Conservation (phyloP, 2,329 filamentous ascomycete species). For the Penicillium decumbens region DNA sequence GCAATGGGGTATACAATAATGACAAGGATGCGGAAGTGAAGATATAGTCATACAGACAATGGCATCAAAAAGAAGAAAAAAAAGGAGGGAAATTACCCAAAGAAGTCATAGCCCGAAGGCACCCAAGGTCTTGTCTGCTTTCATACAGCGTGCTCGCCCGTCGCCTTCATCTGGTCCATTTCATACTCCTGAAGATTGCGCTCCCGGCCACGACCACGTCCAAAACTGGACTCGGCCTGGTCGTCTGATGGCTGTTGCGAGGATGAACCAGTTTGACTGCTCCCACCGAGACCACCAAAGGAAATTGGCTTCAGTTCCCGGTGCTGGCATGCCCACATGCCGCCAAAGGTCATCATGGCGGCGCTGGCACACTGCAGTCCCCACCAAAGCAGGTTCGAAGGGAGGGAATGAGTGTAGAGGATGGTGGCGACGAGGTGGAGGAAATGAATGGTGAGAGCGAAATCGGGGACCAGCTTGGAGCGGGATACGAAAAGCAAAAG, state of each 20-base stretch:
- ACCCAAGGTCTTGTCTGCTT: slow-evolving; percentile 1
- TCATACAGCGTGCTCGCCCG: slow-evolving; percentile 31
- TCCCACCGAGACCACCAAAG: slow-evolving; percentile 61
- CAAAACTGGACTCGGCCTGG: slow-evolving; percentile 24
- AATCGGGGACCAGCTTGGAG: slow-evolving; percentile 92
- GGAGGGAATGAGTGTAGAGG: slow-evolving; percentile 72
- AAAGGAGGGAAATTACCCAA: slow-evolving; percentile 1
- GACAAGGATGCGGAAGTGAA: slow-evolving; percentile 9
- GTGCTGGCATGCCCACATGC: slow-evolving; percentile 88
- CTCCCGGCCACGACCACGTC: slow-evolving; percentile 31
- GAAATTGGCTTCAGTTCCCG: slow-evolving; percentile 82
- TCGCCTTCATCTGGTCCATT: slow-evolving; percentile 32
- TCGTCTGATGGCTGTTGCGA: slow-evolving; percentile 16
- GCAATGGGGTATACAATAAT: slow-evolving; percentile 30
- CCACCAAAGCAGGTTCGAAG: slow-evolving; percentile 85
- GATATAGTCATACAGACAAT: neutral
- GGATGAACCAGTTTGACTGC: slow-evolving; percentile 14
- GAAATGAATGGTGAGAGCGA: slow-evolving; percentile 81
- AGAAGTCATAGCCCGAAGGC: slow-evolving; percentile 15
- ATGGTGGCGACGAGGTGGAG: slow-evolving; percentile 73
- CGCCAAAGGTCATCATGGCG: slow-evolving; percentile 63
- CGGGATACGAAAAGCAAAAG: slow-evolving; percentile 79
- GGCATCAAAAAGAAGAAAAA: slow-evolving; percentile 9
- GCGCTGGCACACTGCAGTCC: slow-evolving; percentile 58
- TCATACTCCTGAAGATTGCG: slow-evolving; percentile 33